phyloP scores from a whole-genome alignment of 257 asterid genomes.

The Penstemon davidsonii region DNA sequence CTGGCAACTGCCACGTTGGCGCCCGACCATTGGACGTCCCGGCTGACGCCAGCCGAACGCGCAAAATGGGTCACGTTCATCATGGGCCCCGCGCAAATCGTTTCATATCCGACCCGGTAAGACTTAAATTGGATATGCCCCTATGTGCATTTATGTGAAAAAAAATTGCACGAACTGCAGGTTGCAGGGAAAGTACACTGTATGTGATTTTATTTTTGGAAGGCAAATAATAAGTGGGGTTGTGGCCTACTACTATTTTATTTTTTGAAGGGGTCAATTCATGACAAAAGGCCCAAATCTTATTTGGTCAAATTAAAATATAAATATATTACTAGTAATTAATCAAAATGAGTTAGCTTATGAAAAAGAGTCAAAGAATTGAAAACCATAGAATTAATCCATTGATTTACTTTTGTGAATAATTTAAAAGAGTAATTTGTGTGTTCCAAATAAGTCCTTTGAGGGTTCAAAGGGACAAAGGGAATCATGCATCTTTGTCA shows the following conservation, averaged over 20 bases:
- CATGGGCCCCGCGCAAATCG: conserved; percentile 31
- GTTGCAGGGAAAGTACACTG: neutral
- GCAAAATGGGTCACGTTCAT: conserved; percentile 36
- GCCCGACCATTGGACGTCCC: conserved; percentile 3
- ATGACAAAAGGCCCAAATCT: neutral
- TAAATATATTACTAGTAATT: too few species aligned
- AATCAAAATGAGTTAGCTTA: too few species aligned
- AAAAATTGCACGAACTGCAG: neutral
- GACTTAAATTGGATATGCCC: conserved; percentile 12
- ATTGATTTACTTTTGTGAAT: too few species aligned
- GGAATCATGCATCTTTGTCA: neutral
- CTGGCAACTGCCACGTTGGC: conserved; percentile 37
- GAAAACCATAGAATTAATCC: too few species aligned
- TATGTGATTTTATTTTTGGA: neutral
- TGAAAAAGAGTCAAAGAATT: too few species aligned
- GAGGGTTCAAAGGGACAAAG: too few species aligned
- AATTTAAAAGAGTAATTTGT: too few species aligned
- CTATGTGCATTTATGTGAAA: neutral
- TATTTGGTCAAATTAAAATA: too few species aligned
- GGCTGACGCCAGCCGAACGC: conserved; percentile 32
- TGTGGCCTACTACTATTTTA: neutral
- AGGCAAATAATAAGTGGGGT: neutral
- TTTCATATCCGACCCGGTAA: conserved; percentile 23
- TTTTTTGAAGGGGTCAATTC: neutral
- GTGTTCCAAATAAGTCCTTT: too few species aligned